A percentile compares a stretch with the other conserved stretches of the same genome.
Evolutionary conservation across 345 rosid species (phyloP).

Genomic region (Toxicodendron radicans): DNA sequence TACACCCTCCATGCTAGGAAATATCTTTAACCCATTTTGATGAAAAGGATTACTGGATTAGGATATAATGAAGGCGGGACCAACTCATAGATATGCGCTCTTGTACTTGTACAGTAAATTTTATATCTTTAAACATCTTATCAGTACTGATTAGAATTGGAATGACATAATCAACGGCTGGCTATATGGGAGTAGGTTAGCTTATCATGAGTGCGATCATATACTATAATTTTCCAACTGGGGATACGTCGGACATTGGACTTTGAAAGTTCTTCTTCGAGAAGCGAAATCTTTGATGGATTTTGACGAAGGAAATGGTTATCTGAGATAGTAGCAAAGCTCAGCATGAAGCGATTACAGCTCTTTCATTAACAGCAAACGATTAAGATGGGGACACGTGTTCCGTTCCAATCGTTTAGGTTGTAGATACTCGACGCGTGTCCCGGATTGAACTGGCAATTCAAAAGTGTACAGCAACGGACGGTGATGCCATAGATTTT

Average conservation of each 20-base stretch:
- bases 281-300: not conserved
- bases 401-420: no score
- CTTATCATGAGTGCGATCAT: not conserved
- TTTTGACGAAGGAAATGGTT: not conserved
- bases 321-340: not conserved
- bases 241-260: not conserved
- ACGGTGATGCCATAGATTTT: slow-evolving; percentile 10
- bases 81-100: not conserved
- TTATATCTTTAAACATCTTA: no score
- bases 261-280: not conserved
- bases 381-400: no score
- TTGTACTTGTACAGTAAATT: not conserved
- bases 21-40: not conserved
- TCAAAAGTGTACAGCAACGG: not conserved
- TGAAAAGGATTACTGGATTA: not conserved
- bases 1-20: not conserved
- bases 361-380: not conserved
- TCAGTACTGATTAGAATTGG: no score
- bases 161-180: not conserved
- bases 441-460: not conserved
- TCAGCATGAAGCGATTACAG: not conserved
- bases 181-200: no score
- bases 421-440: not conserved
- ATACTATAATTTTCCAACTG: not conserved
- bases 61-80: not conserved